phyloP scores from a whole-genome alignment of 768 basidiomycete genomes.

The Pleurotus ostreatus region DNA sequence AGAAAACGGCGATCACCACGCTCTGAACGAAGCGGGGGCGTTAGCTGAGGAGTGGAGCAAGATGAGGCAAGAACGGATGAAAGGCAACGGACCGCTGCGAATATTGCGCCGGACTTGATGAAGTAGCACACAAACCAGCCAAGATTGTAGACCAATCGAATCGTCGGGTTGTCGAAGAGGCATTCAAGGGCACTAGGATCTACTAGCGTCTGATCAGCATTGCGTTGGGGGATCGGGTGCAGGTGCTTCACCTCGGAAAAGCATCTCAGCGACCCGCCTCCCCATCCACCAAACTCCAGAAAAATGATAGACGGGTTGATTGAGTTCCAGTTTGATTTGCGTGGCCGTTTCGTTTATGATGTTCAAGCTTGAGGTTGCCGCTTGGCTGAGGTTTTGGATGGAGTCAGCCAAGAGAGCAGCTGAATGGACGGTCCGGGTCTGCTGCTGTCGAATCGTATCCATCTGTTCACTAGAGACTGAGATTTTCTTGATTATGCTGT shows the following conservation, averaged over 20 bases:
- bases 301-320: background rate
- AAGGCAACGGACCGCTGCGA: background rate
- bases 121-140: background rate
- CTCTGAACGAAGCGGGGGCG: background rate
- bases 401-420: background rate
- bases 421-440: background rate
- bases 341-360: background rate
- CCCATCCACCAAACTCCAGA: background rate
- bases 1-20: background rate
- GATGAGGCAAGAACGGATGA: background rate
- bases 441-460: background rate
- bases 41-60: background rate
- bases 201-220: background rate
- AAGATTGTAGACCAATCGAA: background rate
- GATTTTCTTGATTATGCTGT: background rate
- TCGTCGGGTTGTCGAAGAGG: background rate
- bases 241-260: slow-evolving; percentile 1
- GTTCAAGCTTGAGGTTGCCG: background rate
- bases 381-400: background rate
- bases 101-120: background rate
- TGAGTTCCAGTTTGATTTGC: background rate
- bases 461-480: background rate
- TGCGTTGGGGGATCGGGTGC: too few relatives aligned
- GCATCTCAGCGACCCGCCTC: background rate
- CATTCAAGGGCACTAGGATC: background rate